Evolutionary conservation across 345 rosid species (phyloP), one percentile per base, ranked within the genome.

Genomic region (Eucalyptus pauciflora): DNA sequence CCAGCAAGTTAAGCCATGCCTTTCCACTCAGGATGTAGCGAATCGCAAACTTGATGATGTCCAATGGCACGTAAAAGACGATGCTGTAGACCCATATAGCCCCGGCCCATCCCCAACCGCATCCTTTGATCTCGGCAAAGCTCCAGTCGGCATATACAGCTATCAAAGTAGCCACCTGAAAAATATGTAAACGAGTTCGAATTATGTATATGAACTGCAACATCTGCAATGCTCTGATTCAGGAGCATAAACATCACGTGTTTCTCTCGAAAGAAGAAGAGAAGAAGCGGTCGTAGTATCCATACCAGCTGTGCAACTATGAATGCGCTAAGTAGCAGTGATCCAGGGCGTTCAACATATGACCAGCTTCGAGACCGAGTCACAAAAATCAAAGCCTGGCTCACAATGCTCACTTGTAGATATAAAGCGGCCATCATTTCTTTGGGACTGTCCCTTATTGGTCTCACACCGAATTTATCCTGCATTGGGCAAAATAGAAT

Each of bases 31-130:
- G 86, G 22, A 91, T 87, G 48, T 89, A 91, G 67, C 93, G 91
- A 87, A 88, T 91, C 69, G 90, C 54, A 87, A 92, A 92, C 86
- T 92, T 91, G 60, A 92, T 51, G 87, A 92, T 20, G 85, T 91
- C 93, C 22, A 92, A 89, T 20, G 94, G 93, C 29, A 92, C 20
- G 89, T 88, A 91, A 83, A 86, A 88, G 71, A 92, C 86, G 16
- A 90, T n/a, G 45, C 92, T 92, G 93, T 87, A 92, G 62, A 91
- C 7, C 94, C 93, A 92, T 87, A 92, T 88, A 15, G 87, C 89
- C 69, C 93, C 94, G 12, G 93, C 94, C 95, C 95, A 93, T 88
- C 94, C 94, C 95, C 95, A 93, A 3, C 95, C 95, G 41, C 91
- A 89, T 41, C 95, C 95, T 87, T 91, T 87, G 76, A 93, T 92